A percentile compares a stretch with the other conserved stretches of the same genome.
Evolutionary conservation across 2,329 filamentous ascomycete genomes (phyloP).

Genomic region (Fusarium hainanense): DNA sequence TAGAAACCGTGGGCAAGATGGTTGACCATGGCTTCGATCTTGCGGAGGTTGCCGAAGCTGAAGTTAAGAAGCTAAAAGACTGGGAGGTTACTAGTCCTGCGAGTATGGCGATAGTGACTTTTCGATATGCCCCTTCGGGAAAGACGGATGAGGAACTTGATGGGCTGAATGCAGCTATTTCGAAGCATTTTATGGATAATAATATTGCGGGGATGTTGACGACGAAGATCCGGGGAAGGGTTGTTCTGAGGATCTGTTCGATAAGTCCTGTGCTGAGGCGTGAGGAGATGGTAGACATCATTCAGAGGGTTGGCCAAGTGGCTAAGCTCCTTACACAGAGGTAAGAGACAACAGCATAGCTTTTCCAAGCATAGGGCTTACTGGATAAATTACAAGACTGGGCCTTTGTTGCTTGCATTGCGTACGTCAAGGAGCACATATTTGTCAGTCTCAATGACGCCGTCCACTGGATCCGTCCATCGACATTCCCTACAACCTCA

Average conservation of each 20-base stretch:
- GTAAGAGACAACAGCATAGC: neutral
- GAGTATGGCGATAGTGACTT: conserved; percentile 21
- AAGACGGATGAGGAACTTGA: conserved; percentile 6
- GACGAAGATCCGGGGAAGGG: neutral
- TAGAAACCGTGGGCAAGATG: conserved; percentile 2
- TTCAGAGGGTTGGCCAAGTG: neutral
- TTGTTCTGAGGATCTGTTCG: conserved; percentile 14
- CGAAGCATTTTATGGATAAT: neutral
- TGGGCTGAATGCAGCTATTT: neutral
- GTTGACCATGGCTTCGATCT: conserved; percentile 7
- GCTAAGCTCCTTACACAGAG: neutral
- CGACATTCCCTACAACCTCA: too few relatives aligned
- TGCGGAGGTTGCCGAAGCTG: neutral
- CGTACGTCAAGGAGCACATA: neutral
- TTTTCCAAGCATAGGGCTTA: too few relatives aligned
- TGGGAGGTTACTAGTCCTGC: conserved; percentile 19
- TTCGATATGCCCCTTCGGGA: neutral
- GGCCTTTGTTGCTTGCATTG: neutral
- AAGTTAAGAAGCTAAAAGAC: neutral
- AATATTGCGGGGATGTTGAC: conserved; percentile 4
- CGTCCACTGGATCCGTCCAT: too few relatives aligned
- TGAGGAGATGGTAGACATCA: conserved; percentile 1
- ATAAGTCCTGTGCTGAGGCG: conserved; percentile 5
- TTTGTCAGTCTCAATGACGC: neutral
- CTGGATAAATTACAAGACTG: too few relatives aligned